phyloP scores from a whole-genome alignment of 805 yeast genomes.

The Myxozyma lipomycoides region DNA sequence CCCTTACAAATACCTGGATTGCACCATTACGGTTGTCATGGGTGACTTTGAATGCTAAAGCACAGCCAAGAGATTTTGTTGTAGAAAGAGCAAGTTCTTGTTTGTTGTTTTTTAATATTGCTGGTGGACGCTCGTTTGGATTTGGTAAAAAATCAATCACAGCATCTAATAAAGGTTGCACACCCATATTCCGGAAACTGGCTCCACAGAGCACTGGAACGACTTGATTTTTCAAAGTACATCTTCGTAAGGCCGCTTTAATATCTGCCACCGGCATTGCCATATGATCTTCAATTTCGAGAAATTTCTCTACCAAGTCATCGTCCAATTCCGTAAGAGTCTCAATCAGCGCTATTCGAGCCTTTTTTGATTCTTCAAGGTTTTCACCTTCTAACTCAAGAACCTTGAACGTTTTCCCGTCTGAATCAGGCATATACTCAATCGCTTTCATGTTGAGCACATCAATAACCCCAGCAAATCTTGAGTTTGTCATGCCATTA shows the following conservation, averaged over 20 bases:
- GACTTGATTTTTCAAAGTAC: constrained; percentile 55
- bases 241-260: constrained; percentile 56
- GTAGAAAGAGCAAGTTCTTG: constrained; percentile 3
- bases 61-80: constrained; percentile 40
- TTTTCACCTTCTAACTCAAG: constrained; percentile 32
- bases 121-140: constrained; percentile 57
- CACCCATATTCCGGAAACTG: constrained; percentile 87
- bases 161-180: constrained; percentile 88
- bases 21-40: constrained; percentile 77
- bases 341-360: constrained; percentile 77
- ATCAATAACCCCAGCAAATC: constrained; percentile 72
- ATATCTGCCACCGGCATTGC: constrained; percentile 52
- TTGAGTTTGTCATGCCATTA: constrained; percentile 34
- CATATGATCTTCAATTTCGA: constrained; percentile 61
- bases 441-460: constrained; percentile 60
- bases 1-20: constrained; percentile 77
- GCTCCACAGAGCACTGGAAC: constrained; percentile 91
- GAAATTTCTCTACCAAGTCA: constrained; percentile 64
- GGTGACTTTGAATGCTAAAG: constrained; percentile 86
- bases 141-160: constrained; percentile 74
- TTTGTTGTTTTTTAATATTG: constrained; percentile 22
- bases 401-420: constrained; percentile 48
- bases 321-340: constrained; percentile 83
- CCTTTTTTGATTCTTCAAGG: constrained; percentile 48
- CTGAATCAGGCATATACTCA: constrained; percentile 40